These are phyloP conservation scores for Zopfia rhizophila DNA, from an alignment of 2,329 filamentous ascomycete species.

Conservation along the genomic window DNA sequence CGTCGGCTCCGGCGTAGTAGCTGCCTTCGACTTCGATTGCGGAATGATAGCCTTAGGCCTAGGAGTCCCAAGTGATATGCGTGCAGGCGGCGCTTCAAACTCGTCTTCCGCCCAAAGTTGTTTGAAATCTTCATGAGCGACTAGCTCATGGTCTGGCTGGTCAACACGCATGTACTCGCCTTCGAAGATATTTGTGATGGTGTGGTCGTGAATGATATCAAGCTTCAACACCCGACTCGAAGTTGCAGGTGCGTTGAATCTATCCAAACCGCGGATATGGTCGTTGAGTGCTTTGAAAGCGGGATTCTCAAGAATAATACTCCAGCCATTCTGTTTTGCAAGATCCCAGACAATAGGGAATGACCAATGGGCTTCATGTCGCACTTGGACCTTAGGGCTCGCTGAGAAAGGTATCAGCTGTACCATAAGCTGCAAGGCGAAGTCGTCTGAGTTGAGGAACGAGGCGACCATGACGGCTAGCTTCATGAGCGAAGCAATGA, in stretches of 20 bases:
- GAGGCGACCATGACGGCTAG: constrained; percentile 56
- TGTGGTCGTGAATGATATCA: constrained; percentile 56
- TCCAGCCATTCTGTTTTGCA: constrained; percentile 50
- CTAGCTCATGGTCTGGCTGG: constrained; percentile 50
- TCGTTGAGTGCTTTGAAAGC: constrained; percentile 55
- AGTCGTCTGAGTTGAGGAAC: constrained; percentile 49
- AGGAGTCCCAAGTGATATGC: constrained; percentile 44
- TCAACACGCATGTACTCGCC: constrained; percentile 58
- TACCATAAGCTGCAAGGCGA: constrained; percentile 52
- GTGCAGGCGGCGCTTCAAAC: constrained; percentile 28
- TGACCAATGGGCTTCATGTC: constrained; percentile 64
- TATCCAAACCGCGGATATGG: constrained; percentile 57
- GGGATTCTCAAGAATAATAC: constrained; percentile 48
- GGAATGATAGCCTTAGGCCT: no score
- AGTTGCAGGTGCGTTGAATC: constrained; percentile 53
- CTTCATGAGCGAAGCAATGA: constrained; percentile 60
- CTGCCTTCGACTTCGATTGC: background rate
- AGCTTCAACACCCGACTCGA: constrained; percentile 52
- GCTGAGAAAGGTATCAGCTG: constrained; percentile 56
- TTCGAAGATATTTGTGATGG: constrained; percentile 56
- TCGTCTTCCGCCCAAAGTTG: constrained; percentile 43
- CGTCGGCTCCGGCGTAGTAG: background rate
- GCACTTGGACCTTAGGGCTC: constrained; percentile 63
- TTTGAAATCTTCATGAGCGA: constrained; percentile 54
- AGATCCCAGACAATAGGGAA: constrained; percentile 57